Evolutionary conservation across 352 stramenopile genomes (phyloP).

Genomic region (Globisporangium emineosum): DNA sequence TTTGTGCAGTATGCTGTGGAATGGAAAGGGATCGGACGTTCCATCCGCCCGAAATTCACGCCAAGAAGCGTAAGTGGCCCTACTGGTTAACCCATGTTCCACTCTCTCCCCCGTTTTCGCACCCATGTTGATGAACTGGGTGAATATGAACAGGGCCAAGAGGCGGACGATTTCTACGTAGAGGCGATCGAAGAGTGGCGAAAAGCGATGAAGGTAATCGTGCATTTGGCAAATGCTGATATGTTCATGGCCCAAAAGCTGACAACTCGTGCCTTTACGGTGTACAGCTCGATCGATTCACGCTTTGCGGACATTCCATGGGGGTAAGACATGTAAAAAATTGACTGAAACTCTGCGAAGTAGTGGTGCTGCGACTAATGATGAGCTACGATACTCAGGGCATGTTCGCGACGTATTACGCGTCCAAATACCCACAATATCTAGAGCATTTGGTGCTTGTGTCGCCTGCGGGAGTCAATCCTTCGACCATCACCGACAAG

Average conservation of each 20-base stretch:
- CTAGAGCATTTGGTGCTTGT: constrained; percentile 26
- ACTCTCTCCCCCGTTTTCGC: too few species aligned
- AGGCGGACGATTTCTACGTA: constrained; percentile 8
- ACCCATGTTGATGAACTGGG: not conserved
- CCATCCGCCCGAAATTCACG: constrained; percentile 7
- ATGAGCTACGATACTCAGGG: constrained; percentile 4
- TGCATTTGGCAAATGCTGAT: too few species aligned
- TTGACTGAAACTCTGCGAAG: too few species aligned
- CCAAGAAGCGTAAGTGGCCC: not conserved
- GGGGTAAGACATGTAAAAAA: not conserved
- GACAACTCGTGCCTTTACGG: not conserved
- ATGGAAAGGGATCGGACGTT: constrained; percentile 10
- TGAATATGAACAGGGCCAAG: not conserved
- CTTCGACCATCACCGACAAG: not conserved
- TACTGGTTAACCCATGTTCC: too few species aligned
- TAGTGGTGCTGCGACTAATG: not conserved
- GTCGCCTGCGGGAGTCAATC: constrained; percentile 19
- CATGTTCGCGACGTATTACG: constrained; percentile 17
- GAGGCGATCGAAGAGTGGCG: constrained; percentile 11
- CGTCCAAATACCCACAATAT: constrained; percentile 6
- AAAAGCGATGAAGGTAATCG: constrained; percentile 8
- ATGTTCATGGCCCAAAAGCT: not conserved
- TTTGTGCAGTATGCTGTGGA: constrained; percentile 2
- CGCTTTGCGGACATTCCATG: constrained; percentile 13
- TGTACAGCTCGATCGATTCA: constrained; percentile 10